Base-by-base conservation (phyloP, 352 stramenopile species). In the Phytophthora multivora region DNA sequence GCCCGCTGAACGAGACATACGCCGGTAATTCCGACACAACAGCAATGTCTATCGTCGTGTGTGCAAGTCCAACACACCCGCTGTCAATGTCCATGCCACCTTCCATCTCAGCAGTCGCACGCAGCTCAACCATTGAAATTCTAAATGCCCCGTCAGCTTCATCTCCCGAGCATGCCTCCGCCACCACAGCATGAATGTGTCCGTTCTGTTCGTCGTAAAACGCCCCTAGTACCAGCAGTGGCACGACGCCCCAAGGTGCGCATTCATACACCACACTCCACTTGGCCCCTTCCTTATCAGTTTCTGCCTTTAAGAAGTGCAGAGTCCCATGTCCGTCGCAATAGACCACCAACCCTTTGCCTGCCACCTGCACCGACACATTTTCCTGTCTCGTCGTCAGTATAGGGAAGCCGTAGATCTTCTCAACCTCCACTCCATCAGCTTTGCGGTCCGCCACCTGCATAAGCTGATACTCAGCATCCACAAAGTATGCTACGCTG, bases 401-500 rank as follows among this genome's bases (percentile, higher is more conserved):
- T 35, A 71, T 48, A 4, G 75, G 59, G 36, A 91, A 73, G 48
- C 51, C 66, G 46, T 74, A 76, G 21, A 91, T 51, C 16, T 70
- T 75, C 65, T 84, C 45, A 15, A 69, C 9, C 21, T 45, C 56
- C 35, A 43, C 23, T 16, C 42, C 49, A 16, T 40, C 46, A 23
- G n/a, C 60, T 53, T 78, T 66, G 46, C 28, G 49, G 19, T 56
- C 54, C 12, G 71, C 40, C n/a, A 89, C 66, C 60, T 92, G 84
- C 66, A 92, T 63, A 19, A 95, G 48, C 25, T 86, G 73, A 55
- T 79, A 89, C 30, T 79, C 67, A 40, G 69, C 59, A n/a, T 87
- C 72, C 25, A 95, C 48, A 31, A 83, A 91, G 58, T 93, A 94
- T 40, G 73, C 78, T 13, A 89, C 75, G 51, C 53, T 77, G 6